Conservation (phyloP, 139 green algal species). For the Chlamydomonas schloesseri region DNA sequence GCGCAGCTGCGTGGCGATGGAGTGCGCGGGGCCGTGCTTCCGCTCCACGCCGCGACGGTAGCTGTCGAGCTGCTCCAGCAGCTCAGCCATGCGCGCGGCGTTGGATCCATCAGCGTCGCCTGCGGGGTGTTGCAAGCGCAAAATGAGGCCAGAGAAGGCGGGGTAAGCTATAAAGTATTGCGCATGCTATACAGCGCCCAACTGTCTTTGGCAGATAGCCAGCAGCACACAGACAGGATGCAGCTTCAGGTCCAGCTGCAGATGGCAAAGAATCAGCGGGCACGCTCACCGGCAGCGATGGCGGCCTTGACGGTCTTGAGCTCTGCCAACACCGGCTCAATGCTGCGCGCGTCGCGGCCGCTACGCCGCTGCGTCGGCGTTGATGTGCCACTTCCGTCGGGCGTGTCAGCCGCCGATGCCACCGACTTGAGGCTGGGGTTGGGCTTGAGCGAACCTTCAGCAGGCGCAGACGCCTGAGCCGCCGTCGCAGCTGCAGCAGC, state of each 20-base stretch:
- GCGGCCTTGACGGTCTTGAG: background rate
- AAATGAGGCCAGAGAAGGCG: too few species aligned
- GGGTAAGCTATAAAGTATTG: too few species aligned
- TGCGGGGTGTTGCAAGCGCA: background rate
- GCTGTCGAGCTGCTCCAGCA: slow-evolving; percentile 33
- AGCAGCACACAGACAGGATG: too few species aligned
- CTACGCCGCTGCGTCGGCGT: background rate
- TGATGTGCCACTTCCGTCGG: background rate
- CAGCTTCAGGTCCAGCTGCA: too few species aligned
- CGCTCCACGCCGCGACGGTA: slow-evolving; percentile 31
- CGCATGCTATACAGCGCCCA: too few species aligned
- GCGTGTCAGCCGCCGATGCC: background rate
- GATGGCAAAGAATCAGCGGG: too few species aligned
- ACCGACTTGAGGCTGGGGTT: too few species aligned
- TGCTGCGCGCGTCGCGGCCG: background rate
- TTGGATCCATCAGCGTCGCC: slow-evolving; percentile 27
- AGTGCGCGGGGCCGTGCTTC: slow-evolving; percentile 14
- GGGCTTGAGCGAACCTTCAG: too few species aligned
- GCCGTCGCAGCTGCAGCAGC: background rate
- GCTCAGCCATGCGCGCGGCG: slow-evolving; percentile 12
- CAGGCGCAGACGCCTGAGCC: too few species aligned
- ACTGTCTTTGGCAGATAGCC: too few species aligned
- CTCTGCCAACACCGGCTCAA: slow-evolving; percentile 33
- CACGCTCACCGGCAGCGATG: background rate
- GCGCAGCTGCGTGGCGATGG: slow-evolving; percentile 30